phyloP scores from a whole-genome alignment of 2,329 filamentous ascomycete species.

The Exophiala sp. region DNA sequence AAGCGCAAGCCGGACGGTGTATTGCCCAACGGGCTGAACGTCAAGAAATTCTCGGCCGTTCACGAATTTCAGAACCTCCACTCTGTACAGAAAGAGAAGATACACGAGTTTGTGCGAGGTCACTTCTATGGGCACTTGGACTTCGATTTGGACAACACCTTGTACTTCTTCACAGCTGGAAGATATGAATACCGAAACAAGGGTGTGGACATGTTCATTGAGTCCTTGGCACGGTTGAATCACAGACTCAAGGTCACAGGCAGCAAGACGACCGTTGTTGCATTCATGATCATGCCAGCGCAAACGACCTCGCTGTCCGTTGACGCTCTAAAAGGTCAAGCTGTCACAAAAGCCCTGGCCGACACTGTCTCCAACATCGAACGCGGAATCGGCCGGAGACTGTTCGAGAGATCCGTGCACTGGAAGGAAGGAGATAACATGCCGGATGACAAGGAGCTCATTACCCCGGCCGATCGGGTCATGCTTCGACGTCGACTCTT shows the following conservation, averaged over 20 bases:
- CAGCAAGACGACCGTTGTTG: conserved; percentile 90
- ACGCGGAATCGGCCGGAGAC: conserved; percentile 82
- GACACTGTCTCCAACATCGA: conserved; percentile 94
- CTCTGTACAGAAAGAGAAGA: conserved; percentile 94
- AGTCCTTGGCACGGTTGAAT: conserved; percentile 90
- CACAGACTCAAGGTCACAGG: conserved; percentile 81
- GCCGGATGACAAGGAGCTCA: conserved; percentile 94
- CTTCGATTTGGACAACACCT: conserved; percentile 91
- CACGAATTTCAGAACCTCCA: conserved; percentile 99
- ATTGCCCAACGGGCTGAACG: conserved; percentile 92
- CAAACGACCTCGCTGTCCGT: conserved; percentile 94
- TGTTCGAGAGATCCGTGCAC: conserved; percentile 89
- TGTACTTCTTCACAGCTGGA: conserved; percentile 96
- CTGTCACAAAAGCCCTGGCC: conserved; percentile 91
- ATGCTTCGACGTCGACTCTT: conserved; percentile 87
- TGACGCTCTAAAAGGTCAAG: conserved; percentile 92
- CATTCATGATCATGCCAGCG: conserved; percentile 98
- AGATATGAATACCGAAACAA: conserved; percentile 98
- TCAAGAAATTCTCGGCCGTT: conserved; percentile 96
- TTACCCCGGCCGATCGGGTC: conserved; percentile 87
- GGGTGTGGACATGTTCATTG: conserved; percentile 99
- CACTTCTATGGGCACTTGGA: conserved; percentile 99
- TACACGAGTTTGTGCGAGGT: conserved; percentile 94
- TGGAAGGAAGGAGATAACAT: conserved; percentile 94
- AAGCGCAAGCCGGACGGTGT: conserved; percentile 98